These are phyloP conservation scores for Pinus taeda DNA, from an alignment of 75 land plant genomes.

Conservation along the genomic window DNA sequence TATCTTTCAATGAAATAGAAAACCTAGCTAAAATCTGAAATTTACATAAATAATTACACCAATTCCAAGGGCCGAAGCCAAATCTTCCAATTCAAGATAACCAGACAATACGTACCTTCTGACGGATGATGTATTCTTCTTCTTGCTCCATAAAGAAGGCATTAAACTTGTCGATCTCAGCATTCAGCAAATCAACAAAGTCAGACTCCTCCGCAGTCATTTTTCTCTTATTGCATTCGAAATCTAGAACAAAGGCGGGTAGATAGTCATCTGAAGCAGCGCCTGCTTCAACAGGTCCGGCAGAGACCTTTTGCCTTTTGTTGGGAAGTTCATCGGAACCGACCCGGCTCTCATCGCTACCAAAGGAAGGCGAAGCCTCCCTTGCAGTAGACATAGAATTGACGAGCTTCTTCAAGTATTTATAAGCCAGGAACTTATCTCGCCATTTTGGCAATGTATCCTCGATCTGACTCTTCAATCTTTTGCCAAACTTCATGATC, in stretches of 20 bases:
- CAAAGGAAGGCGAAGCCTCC: neutral
- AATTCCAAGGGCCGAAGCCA: neutral
- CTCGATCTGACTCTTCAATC: conserved; percentile 65
- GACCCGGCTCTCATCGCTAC: conserved; percentile 10
- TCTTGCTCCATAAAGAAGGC: conserved; percentile 46
- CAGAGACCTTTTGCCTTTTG: neutral
- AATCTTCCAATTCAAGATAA: neutral
- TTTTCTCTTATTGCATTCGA: neutral
- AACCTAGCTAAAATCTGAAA: too few relatives aligned
- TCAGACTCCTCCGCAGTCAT: conserved; percentile 23
- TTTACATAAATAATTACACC: neutral
- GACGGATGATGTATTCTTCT: conserved; percentile 47
- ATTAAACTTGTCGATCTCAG: conserved; percentile 46
- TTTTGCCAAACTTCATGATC: conserved; percentile 89
- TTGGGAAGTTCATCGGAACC: conserved; percentile 10
- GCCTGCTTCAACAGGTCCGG: conserved; percentile 4
- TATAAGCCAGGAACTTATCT: conserved; percentile 78
- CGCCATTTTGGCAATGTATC: conserved; percentile 87
- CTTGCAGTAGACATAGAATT: conserved; percentile 30
- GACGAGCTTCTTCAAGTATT: conserved; percentile 79
- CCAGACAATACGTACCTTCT: conserved; percentile 16
- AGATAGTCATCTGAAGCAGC: conserved; percentile 7
- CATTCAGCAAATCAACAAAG: conserved; percentile 29
- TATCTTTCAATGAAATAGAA: neutral
- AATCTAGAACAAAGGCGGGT: neutral